Evolutionary conservation across 306 rosid genomes (phyloP).

Genomic region (Cucurbita pepo): DNA sequence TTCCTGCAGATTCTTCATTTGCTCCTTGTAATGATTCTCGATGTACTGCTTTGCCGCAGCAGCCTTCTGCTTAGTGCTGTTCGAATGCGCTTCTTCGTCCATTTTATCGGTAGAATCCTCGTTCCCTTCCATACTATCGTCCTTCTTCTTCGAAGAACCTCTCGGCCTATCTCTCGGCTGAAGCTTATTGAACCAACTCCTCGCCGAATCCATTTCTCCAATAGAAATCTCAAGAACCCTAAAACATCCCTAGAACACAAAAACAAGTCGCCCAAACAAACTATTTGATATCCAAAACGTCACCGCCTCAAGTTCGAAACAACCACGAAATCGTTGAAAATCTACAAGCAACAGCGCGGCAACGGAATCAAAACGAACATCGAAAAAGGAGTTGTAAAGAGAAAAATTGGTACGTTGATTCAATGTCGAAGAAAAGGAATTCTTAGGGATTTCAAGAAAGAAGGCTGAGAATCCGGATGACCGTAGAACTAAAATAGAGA

Average conservation of each 20-base stretch:
- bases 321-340: neutral
- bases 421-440: neutral
- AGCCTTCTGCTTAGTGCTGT: conserved; percentile 72
- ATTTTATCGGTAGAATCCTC: conserved; percentile 16
- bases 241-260: conserved; percentile 6
- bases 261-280: neutral
- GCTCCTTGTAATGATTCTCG: conserved; percentile 96
- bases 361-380: neutral
- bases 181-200: conserved; percentile 84
- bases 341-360: neutral
- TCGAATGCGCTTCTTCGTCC: conserved; percentile 65
- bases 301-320: neutral
- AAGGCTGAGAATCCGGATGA: conserved; percentile 34
- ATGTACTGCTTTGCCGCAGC: conserved; percentile 92
- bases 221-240: conserved; percentile 7
- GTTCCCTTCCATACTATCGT: conserved; percentile 14
- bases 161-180: conserved; percentile 68
- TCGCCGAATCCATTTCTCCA: conserved; percentile 69
- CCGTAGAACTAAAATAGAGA: conserved; percentile 22
- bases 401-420: neutral
- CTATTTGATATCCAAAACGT: neutral
- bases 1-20: conserved; percentile 86
- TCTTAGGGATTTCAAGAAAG: neutral
- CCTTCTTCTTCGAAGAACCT: conserved; percentile 46
- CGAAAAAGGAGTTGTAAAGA: neutral